Evolutionary conservation across 208 protist species (phyloP), one percentile per base, ranked within the genome.

Genomic region (Acanthamoeba culbertsoni): DNA sequence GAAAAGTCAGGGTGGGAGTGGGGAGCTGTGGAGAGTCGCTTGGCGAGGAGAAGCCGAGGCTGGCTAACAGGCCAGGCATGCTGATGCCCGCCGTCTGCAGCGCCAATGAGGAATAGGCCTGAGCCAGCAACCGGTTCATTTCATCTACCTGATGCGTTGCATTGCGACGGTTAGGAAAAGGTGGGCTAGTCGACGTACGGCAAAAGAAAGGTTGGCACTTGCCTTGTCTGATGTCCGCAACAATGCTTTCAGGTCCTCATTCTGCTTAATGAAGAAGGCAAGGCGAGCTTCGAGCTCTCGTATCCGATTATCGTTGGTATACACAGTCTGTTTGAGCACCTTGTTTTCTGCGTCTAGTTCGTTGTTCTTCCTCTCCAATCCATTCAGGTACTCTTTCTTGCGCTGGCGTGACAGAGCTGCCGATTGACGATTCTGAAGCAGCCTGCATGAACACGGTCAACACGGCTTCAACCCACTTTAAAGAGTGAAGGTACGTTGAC

Each of bases 261-360:
- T 89, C 33, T 89, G 79, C 33, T 89, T 89, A 31, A 65, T 65
- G 79, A 89, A 68, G 79, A 89, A 89, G 51, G 26, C 33, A 18
- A 89, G 51, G n/a, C 79, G 79, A 14, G 26, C n/a, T 31, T 89
- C 79, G 33, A 89, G 79, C 33, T 89, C 79, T 16, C 79, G 79
- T 68, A 65, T 65, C 33, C 79, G 79, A 1, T 6, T 14, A 35
- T 89, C 79, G 33, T 42, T 89, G 79, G 43, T 65, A 35, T 89
- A 89, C 6, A 89, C 53, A 8, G 79, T 89, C 48, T 89, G 79
- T 51, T 89, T 89, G 48, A 89, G 79, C 14, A 89, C 51, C 51
- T 91, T 91, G 86, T 91, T 91, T 59, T 91, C 86, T 10, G 35
- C 86, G 59, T 91, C 59, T 1, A 91, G 86, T n/a, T 68, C 86